A percentile compares a stretch with the other conserved stretches of the same genome.
phyloP scores from a whole-genome alignment of 495 filamentous ascomycete species.

The Aspergillus panamensis region DNA sequence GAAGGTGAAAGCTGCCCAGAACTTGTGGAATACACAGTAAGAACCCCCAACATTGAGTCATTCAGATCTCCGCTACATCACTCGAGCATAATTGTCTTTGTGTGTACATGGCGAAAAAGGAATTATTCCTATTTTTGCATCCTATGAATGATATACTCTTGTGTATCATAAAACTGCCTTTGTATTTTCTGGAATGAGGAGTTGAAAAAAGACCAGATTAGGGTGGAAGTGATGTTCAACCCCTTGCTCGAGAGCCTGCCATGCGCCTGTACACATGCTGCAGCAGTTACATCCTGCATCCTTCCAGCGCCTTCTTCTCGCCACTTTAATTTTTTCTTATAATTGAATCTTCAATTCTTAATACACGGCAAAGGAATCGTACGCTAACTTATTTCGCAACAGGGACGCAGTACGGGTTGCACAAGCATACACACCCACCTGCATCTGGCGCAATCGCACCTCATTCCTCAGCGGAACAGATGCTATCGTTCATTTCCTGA shows the following conservation, averaged over 20 bases:
- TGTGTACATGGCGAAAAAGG: background rate
- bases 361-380: background rate
- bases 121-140: background rate
- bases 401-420: conserved; percentile 64
- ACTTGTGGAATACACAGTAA: conserved; percentile 80
- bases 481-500: conserved; percentile 68
- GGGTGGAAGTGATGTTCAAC: conserved; percentile 13
- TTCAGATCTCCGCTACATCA: background rate
- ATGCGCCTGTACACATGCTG: background rate
- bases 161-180: too few species aligned
- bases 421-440: conserved; percentile 69
- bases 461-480: conserved; percentile 67
- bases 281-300: background rate
- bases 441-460: conserved; percentile 79
- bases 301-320: conserved; percentile 5
- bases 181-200: background rate
- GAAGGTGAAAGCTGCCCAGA: conserved; percentile 85
- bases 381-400: background rate
- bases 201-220: background rate
- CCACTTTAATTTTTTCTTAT: background rate
- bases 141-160: background rate
- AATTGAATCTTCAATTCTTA: conserved; percentile 16
- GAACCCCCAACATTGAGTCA: conserved; percentile 10
- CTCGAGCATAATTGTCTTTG: background rate
- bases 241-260: conserved; percentile 31